phyloP scores from a whole-genome alignment of 2,329 filamentous ascomycete species.

The Calonectria honghensis region DNA sequence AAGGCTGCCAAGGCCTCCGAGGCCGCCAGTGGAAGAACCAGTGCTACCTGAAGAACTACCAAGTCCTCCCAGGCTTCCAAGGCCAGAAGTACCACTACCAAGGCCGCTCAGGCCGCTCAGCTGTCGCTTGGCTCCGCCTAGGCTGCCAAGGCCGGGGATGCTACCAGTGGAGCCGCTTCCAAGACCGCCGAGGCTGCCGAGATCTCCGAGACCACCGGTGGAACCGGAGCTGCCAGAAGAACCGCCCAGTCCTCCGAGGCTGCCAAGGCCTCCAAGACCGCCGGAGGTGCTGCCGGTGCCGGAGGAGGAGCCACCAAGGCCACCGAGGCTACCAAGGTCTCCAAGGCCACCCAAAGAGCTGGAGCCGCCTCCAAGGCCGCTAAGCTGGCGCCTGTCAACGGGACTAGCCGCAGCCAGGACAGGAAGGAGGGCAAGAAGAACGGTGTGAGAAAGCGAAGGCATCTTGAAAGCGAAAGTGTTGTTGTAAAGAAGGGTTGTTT shows the following conservation, averaged over 20 bases:
- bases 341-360: slow-evolving; percentile 2
- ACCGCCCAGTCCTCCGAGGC: background rate
- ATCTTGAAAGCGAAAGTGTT: slow-evolving; percentile 34
- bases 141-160: background rate
- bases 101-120: background rate
- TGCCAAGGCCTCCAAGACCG: background rate
- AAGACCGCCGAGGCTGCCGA: background rate
- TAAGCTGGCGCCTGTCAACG: slow-evolving; percentile 33
- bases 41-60: background rate
- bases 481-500: background rate
- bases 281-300: background rate
- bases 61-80: slow-evolving; percentile 12
- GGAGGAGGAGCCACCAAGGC: slow-evolving; percentile 6
- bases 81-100: background rate
- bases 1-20: background rate
- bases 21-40: background rate
- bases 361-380: slow-evolving; percentile 1
- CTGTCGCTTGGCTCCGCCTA: background rate
- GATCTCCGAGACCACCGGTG: background rate
- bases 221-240: background rate
- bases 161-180: background rate
- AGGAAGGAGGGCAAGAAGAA: slow-evolving; percentile 49
- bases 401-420: slow-evolving; percentile 51
- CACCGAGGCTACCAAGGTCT: slow-evolving; percentile 3
- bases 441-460: slow-evolving; percentile 42